Evolutionary conservation across 179 eudicot species (phyloP).

Genomic region (Spinacia oleracea): DNA sequence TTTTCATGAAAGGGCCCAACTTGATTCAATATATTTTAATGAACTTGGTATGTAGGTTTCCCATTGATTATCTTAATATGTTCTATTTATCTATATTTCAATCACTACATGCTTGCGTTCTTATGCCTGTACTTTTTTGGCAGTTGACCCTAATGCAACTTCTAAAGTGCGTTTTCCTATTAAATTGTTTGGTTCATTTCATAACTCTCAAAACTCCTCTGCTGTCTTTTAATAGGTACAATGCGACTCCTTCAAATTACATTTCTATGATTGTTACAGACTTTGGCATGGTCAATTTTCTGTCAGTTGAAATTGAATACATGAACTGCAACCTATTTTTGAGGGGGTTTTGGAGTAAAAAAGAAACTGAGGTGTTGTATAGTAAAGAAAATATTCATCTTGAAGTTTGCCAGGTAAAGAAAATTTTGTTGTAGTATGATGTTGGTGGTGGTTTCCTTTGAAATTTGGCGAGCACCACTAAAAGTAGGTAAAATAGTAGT

Average conservation of each 20-base stretch:
- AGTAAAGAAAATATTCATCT: too few relatives aligned
- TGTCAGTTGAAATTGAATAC: too few relatives aligned
- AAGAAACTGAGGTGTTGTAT: too few relatives aligned
- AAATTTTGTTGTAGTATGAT: too few relatives aligned
- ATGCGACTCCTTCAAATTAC: slow-evolving; percentile 92
- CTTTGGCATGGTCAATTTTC: slow-evolving; percentile 87
- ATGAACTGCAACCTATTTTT: too few relatives aligned
- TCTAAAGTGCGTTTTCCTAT: slow-evolving; percentile 76
- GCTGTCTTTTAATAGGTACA: slow-evolving; percentile 60
- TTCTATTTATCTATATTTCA: background rate
- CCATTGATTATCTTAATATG: background rate
- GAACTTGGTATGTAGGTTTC: slow-evolving; percentile 76
- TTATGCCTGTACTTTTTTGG: slow-evolving; percentile 9
- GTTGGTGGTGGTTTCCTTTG: too few relatives aligned
- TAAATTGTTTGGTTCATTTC: slow-evolving; percentile 26
- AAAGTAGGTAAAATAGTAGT: too few relatives aligned
- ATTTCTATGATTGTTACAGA: slow-evolving; percentile 92
- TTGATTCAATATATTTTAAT: slow-evolving; percentile 96
- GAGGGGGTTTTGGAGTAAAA: too few relatives aligned
- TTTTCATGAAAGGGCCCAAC: slow-evolving; percentile 97
- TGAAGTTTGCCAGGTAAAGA: too few relatives aligned
- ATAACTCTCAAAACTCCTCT: slow-evolving; percentile 9
- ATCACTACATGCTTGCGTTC: background rate
- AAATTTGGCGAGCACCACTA: too few relatives aligned
- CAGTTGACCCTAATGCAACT: slow-evolving; percentile 85